Conservation (phyloP, 768 basidiomycete genomes). For the Podaxis sp. region DNA sequence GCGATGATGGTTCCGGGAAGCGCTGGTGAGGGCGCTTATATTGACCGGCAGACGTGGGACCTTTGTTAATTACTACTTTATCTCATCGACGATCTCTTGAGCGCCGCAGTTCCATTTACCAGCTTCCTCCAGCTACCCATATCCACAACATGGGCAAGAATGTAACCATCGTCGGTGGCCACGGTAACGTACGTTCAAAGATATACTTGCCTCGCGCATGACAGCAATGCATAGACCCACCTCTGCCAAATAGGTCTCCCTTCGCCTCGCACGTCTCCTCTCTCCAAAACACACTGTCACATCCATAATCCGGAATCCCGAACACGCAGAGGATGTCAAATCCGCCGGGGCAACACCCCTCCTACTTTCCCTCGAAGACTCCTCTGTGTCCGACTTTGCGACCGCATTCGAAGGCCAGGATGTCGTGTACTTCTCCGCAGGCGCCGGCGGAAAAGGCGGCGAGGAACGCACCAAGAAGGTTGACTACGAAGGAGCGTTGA, state of each 20-base stretch:
- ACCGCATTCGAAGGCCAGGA: conserved; percentile 40
- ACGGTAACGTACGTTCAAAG: conserved; percentile 29
- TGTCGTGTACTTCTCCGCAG: conserved; percentile 47
- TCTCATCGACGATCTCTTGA: background rate
- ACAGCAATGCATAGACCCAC: background rate
- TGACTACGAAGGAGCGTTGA: conserved; percentile 62
- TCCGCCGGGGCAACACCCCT: conserved; percentile 41
- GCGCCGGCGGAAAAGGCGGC: conserved; percentile 58
- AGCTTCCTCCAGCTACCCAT: background rate
- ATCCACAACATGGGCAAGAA: conserved; percentile 29
- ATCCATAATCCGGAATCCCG: conserved; percentile 52
- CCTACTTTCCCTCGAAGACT: conserved; percentile 56
- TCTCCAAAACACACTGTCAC: conserved; percentile 41
- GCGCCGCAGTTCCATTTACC: background rate
- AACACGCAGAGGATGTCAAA: conserved; percentile 47
- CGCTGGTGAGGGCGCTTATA: too few species aligned
- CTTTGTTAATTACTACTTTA: too few species aligned
- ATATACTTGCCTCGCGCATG: background rate
- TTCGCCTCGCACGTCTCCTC: conserved; percentile 50
- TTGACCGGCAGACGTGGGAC: too few species aligned
- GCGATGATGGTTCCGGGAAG: too few species aligned
- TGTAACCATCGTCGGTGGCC: conserved; percentile 50
- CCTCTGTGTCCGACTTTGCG: conserved; percentile 42
- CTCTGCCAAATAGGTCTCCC: conserved; percentile 34
- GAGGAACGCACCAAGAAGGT: conserved; percentile 54